A percentile compares a stretch with the other conserved stretches of the same genome.
Conservation (phyloP, 371 early-diverging fungal genomes). For the Blastocladiella emersonii region DNA sequence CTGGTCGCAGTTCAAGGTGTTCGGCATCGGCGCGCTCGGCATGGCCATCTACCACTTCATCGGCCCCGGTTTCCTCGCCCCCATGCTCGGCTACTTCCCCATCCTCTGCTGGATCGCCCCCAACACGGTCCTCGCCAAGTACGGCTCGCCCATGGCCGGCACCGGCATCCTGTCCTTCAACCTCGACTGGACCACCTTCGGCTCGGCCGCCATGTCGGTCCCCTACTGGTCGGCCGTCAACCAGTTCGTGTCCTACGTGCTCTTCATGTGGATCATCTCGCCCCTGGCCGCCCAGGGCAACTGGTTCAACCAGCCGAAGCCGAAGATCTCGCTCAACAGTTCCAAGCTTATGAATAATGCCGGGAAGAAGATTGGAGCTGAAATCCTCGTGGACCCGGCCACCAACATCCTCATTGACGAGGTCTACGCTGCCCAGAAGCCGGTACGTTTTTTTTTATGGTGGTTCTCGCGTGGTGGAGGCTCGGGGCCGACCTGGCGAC, state of each 20-base stretch:
- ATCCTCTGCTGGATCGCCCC: conserved; percentile 56
- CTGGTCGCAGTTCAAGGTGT: neutral
- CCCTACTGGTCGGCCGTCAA: neutral
- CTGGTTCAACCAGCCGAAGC: neutral
- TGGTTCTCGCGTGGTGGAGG: no score
- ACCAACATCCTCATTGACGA: neutral
- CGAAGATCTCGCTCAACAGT: neutral
- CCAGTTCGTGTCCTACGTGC: neutral
- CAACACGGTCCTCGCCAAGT: neutral
- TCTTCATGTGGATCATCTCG: neutral
- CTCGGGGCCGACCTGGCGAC: no score
- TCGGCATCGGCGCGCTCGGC: neutral
- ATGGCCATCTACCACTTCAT: conserved; percentile 53
- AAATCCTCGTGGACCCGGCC: neutral
- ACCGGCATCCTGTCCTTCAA: neutral
- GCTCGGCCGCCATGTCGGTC: neutral
- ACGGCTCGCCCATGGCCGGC: neutral
- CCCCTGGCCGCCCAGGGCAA: neutral
- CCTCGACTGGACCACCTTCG: neutral
- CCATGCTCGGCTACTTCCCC: conserved; percentile 51
- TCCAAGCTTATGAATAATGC: neutral
- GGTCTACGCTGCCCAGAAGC: neutral
- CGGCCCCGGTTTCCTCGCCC: conserved; percentile 63
- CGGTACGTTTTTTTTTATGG: no score
- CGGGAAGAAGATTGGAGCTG: neutral